These are phyloP conservation scores for Lichtheimia corymbifera DNA, from an alignment of 371 early-diverging fungal genomes.

Conservation along the genomic window DNA sequence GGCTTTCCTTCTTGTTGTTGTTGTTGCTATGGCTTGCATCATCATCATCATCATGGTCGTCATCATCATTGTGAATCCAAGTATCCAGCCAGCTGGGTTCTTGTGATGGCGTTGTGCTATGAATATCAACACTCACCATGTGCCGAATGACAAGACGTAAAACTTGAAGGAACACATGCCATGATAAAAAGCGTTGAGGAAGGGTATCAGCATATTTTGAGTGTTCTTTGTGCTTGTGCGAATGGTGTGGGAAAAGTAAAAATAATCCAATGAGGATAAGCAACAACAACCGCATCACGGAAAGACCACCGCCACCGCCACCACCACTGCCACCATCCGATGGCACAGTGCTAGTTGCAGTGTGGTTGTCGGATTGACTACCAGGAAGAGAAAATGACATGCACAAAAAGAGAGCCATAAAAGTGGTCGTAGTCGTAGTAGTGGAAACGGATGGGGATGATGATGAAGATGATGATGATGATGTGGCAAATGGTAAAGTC, in stretches of 20 bases:
- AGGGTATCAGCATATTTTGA: background rate
- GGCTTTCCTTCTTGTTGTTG: slow-evolving; percentile 6
- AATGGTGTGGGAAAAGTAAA: background rate
- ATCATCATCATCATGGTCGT: too few species aligned
- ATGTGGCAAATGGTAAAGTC: background rate
- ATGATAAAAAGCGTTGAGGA: background rate
- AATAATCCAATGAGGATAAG: slow-evolving; percentile 1
- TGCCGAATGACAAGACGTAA: slow-evolving; percentile 3
- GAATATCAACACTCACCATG: background rate
- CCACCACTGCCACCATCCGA: background rate
- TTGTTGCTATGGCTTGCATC: background rate
- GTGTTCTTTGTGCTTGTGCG: slow-evolving; percentile 5
- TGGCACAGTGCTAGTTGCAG: background rate
- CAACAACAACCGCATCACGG: background rate
- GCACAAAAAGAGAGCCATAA: slow-evolving; percentile 13
- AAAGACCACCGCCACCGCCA: background rate
- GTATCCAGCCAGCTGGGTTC: slow-evolving; percentile 1
- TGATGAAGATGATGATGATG: background rate
- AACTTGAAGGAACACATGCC: background rate
- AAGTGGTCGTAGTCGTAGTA: background rate
- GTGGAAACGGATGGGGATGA: background rate
- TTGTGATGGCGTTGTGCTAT: background rate
- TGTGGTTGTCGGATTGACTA: background rate
- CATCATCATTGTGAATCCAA: background rate
- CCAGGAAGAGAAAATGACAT: slow-evolving; percentile 6